Base-by-base conservation (phyloP, 225 moss, liverwort and hornwort genomes). In the Pleurozium schreberi region DNA sequence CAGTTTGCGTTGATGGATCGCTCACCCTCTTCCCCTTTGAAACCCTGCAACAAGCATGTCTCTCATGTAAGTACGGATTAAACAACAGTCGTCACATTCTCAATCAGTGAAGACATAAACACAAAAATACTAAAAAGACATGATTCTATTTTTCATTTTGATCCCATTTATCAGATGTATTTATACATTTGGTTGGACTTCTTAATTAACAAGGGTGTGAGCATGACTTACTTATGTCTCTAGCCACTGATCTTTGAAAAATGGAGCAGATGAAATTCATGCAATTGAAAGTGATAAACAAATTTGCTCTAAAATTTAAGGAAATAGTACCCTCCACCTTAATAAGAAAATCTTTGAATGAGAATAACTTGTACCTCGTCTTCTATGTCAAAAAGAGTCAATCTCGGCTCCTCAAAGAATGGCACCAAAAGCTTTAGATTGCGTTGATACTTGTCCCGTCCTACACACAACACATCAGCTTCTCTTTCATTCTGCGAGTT, bases 351-450 rank as follows among this genome's bases (percentile, higher is more conserved):
- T 43, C 19, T 16, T 6, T 38, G 14, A 65, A 38, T 20, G 7
- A 69, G 12, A 49, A 19, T 40, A 26, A 76, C 70, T 69, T 27
- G 53, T 47, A 89, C 90, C 94, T 96, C 90, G n/a, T 94, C 90
- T 88, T 90, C 81, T 82, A 98, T 96, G 90, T 88, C 88, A 75
- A 93, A 95, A 65, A 98, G 94, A 66, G 93, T 92, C 83, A 98
- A 84, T 17, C 86, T 92, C 43, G 97, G 97, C 83, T 98, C 96
- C 69, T 93, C 97, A 84, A 95, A 95, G 91, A 97, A 98, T 63
- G 97, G 96, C 55, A 97, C 96, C 85, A 98, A 92, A 81, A 97
- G 92, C 91, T 95, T 98, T 81, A 98, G 67, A 86, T 98, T 98
- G n/a, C 97, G 96, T 81, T 94, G 93, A 87, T 98, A 98, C 59